Conservation (phyloP, 768 basidiomycete species). For the Boletus coccyginus region DNA sequence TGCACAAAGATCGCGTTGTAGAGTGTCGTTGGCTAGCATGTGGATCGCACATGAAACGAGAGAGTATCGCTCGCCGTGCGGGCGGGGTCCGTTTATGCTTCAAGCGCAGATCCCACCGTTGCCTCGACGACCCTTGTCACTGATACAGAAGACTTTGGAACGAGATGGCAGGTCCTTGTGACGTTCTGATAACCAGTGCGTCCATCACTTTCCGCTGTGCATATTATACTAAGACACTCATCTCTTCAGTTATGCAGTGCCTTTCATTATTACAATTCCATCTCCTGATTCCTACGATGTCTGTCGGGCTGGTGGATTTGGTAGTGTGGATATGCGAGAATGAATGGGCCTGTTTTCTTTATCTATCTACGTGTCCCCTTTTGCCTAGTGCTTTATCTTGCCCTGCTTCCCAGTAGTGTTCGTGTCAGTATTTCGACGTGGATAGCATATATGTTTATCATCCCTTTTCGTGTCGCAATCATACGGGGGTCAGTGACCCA, state of each 20-base stretch:
- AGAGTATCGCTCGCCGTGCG: conserved; percentile 5
- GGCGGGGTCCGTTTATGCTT: conserved; percentile 17
- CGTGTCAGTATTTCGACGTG: background rate
- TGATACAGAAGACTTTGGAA: background rate
- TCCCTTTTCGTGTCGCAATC: background rate
- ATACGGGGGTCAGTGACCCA: background rate
- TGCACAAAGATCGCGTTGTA: background rate
- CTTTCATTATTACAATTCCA: background rate
- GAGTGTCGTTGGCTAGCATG: conserved; percentile 14
- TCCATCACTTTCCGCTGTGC: background rate
- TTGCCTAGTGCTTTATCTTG: background rate
- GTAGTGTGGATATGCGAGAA: background rate
- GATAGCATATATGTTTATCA: background rate
- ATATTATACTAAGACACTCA: background rate
- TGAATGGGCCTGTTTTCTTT: background rate
- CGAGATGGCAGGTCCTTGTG: background rate
- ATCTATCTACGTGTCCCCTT: background rate
- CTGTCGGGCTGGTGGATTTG: background rate
- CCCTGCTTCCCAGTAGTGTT: background rate
- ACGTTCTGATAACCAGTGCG: background rate
- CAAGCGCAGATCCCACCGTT: conserved; percentile 4
- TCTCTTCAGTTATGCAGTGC: background rate
- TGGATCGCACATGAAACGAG: background rate
- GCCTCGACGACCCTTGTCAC: background rate
- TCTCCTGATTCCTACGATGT: conserved; percentile 5